Evolutionary conservation across 1,139 yeast genomes (phyloP), one percentile per base, ranked within the genome.

Genomic region (Candida sp.): DNA sequence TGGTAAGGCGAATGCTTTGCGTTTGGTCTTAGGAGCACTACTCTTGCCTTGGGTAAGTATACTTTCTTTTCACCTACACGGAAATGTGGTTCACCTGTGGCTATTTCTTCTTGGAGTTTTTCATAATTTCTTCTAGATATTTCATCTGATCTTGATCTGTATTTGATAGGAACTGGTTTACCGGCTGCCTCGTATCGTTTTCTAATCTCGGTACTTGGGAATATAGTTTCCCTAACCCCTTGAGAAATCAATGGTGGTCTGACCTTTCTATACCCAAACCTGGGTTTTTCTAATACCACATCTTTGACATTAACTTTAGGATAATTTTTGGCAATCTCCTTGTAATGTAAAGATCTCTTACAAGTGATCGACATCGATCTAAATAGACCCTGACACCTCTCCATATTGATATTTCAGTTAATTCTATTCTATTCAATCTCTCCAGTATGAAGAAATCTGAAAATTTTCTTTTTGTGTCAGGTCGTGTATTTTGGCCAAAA

Each of bases 1-100:
- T 90, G 97, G 66, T 84, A 89, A 42, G 98, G 98, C 1, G 97
- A 87, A 65, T 88, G 96, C 60, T 88, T 88, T 21, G 98, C 97
- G 58, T 87, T 87, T 39, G 97, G 96, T 60, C 96, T 77, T 50
- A 91, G 70, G 36, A 91, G 72, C 43, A 87, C 79, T 35, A 91
- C 73, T 51, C 95, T 75, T 2, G 95, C 97, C 51, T 82, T 82
- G 33, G 98, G 97, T 64, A 91, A 85, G 61, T 80, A 89, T 12
- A 86, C 70, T 51, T 84, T 71, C 52, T 77, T 79, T 5, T 77
- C 82, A 56, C 98, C 98, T 5, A 86, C 80, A 43, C 71, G 73
- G 75, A 89, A 91, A 68, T 90, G 97, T 2, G 97, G 84, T 52
- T 73, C 74, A 21, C 85, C 91, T 39, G 69, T 66, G 39, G 76